These are phyloP conservation scores for Hordeum pubiflorum DNA, from an alignment of 202 grass and related monocot species.

Conservation along the genomic window DNA sequence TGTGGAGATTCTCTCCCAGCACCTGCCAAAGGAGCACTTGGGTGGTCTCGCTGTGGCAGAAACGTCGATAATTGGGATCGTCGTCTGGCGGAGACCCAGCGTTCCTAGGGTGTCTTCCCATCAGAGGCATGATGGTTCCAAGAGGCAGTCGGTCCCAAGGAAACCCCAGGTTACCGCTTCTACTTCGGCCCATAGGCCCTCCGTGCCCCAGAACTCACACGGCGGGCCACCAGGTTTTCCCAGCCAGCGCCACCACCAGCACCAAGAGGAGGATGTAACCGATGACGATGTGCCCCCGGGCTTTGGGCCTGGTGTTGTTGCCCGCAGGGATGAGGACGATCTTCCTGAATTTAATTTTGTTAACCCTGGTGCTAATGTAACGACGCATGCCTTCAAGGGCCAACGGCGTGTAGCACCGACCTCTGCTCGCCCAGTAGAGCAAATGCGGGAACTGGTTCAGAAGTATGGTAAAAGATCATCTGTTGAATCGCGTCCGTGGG, in stretches of 20 bases:
- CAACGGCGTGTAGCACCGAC: conserved; percentile 25
- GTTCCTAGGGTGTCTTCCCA: conserved; percentile 47
- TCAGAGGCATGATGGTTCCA: conserved; percentile 45
- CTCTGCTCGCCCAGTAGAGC: conserved; percentile 41
- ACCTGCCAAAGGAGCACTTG: conserved; percentile 64
- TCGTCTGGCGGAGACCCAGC: conserved; percentile 73
- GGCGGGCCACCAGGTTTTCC: conserved; percentile 41
- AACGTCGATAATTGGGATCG: conserved; percentile 60
- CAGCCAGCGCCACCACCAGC: neutral
- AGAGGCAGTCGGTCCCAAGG: conserved; percentile 48
- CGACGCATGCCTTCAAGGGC: conserved; percentile 37
- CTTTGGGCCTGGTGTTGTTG: conserved; percentile 68
- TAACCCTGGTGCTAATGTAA: conserved; percentile 53
- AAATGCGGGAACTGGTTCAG: conserved; percentile 57
- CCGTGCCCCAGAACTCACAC: conserved; percentile 16
- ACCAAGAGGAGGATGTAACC: conserved; percentile 44
- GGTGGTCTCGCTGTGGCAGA: conserved; percentile 35
- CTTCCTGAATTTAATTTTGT: conserved; percentile 68
- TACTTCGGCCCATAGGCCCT: conserved; percentile 38
- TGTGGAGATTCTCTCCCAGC: conserved; percentile 49
- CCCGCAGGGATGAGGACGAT: conserved; percentile 46
- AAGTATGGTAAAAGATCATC: conserved; percentile 67
- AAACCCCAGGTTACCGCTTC: conserved; percentile 45
- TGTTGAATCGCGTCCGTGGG: conserved; percentile 27
- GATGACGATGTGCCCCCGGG: conserved; percentile 82